phyloP scores from a whole-genome alignment of 495 filamentous ascomycete genomes.

The Neurospora hispaniola region DNA sequence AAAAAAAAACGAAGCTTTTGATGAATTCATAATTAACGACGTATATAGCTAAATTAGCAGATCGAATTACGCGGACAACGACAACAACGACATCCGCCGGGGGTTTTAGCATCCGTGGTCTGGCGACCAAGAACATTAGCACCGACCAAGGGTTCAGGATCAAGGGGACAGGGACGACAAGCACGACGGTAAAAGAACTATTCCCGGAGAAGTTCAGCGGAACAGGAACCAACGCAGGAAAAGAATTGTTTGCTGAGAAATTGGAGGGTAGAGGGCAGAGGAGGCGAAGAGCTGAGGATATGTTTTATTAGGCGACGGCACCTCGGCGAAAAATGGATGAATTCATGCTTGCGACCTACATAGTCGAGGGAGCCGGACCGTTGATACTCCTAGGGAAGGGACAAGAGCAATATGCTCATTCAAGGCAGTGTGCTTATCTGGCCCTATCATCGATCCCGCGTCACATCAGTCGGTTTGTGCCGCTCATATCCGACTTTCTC shows the following conservation, averaged over 20 bases:
- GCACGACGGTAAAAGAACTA: slow-evolving; percentile 53
- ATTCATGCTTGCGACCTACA: not conserved
- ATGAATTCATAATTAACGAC: slow-evolving; percentile 13
- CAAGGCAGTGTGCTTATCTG: not conserved
- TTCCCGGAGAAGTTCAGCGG: slow-evolving; percentile 51
- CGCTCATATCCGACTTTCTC: not conserved
- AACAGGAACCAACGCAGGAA: slow-evolving; percentile 46
- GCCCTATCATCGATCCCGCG: not conserved
- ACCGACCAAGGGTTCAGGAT: slow-evolving; percentile 52
- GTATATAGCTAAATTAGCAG: slow-evolving; percentile 24
- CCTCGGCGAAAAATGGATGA: not conserved
- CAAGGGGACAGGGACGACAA: slow-evolving; percentile 44
- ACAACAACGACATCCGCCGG: slow-evolving; percentile 3
- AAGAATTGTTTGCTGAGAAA: slow-evolving; percentile 56
- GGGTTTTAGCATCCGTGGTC: slow-evolving; percentile 53
- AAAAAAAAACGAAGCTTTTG: not conserved
- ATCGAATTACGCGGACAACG: slow-evolving; percentile 26
- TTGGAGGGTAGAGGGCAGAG: slow-evolving; percentile 34
- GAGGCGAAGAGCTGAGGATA: slow-evolving; percentile 43
- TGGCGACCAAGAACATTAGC: slow-evolving; percentile 27
- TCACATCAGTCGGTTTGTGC: not conserved
- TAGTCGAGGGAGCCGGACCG: not conserved
- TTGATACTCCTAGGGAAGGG: not conserved
- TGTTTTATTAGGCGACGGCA: slow-evolving; percentile 32
- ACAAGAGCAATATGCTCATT: not conserved